Evolutionary conservation across 1,284 basidiomycete species (phyloP).

Genomic region (Microbotryum saponariae): DNA sequence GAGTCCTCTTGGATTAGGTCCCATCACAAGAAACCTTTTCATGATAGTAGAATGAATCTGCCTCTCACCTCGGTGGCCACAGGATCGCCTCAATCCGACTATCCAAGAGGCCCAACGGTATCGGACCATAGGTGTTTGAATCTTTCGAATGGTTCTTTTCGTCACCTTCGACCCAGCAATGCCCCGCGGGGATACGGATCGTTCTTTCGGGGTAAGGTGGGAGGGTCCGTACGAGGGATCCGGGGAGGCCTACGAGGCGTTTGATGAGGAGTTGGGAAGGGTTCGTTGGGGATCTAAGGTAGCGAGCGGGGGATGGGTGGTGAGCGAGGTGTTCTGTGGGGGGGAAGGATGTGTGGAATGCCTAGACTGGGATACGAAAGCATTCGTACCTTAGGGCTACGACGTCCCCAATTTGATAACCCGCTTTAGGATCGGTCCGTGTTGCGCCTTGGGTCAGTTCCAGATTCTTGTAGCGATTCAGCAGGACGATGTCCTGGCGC

Average conservation of each 20-base stretch:
- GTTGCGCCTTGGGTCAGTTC: too few species aligned
- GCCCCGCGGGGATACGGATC: slow-evolving; percentile 42
- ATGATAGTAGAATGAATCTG: too few species aligned
- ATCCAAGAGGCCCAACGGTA: slow-evolving; percentile 46
- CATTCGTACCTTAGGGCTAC: slow-evolving; percentile 45
- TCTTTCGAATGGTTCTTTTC: slow-evolving; percentile 46
- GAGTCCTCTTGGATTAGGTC: too few species aligned
- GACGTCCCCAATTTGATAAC: slow-evolving; percentile 46
- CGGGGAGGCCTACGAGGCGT: slow-evolving; percentile 48
- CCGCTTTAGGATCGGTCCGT: background rate
- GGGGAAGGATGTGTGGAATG: background rate
- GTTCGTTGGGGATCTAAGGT: slow-evolving; percentile 45
- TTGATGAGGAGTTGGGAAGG: slow-evolving; percentile 48
- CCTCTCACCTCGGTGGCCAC: slow-evolving; percentile 41
- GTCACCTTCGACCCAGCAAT: slow-evolving; percentile 52
- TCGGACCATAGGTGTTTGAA: slow-evolving; percentile 48
- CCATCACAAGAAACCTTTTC: too few species aligned
- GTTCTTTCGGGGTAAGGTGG: slow-evolving; percentile 39
- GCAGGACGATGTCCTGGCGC: slow-evolving; percentile 46
- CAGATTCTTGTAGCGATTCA: slow-evolving; percentile 42
- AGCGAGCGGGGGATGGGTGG: background rate
- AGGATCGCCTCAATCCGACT: slow-evolving; percentile 43
- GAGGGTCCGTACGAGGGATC: slow-evolving; percentile 46
- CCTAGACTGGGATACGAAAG: slow-evolving; percentile 4
- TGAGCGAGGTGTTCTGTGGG: background rate